Base-by-base conservation (phyloP, 768 basidiomycete species). In the Tremella yokohamensis region DNA sequence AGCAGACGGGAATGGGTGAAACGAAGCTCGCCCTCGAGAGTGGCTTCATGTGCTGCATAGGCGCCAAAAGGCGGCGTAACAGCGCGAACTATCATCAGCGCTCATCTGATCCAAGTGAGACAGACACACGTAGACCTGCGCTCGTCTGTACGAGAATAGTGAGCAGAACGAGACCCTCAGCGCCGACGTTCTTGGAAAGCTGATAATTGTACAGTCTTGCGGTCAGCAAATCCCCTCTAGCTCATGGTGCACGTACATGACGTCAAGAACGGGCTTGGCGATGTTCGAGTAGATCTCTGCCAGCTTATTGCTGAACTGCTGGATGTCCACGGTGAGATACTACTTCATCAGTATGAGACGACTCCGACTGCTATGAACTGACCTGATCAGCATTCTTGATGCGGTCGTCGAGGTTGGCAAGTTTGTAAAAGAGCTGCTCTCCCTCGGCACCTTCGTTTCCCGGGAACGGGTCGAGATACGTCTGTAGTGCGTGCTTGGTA, bases 331-430 rank as follows among this genome's bases (percentile, higher is more conserved):
- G 1, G 91, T 94, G 52, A 96, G 89, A 92, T 91, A 79, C 88
- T 91, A 68, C n/a, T n/a, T n/a, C n/a, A n/a, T n/a, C 7, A 25
- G 40, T 37, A 40, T 71, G 49, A 61, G 38, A 24, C 37, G 18
- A n/a, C 16, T 24, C 42, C 18, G 45, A 34, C 20, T 40, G 19
- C 8, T n/a, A 13, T 26, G 8, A 22, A 26, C 65, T 55, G 29
- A 88, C 87, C 63, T 96, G 91, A 74, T 97, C 92, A 15, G 90
- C 87, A 66, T 97, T 96, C 80, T 91, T 91, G 50, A 97, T 91
- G 50, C 94, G 81, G 72, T 97, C 94, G 71, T 97, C 93, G 66
- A 98, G 78, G 74, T 96, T 96, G 44, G 89, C 91, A 15, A 99
- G 77, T 75, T 96, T 94, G 75, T 99, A 99, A 76, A 92, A 99